A percentile compares a stretch with the other conserved stretches of the same genome.
These are phyloP conservation scores for Fraxinus sp. DNA, from an alignment of 305 asterid genomes.

Conservation along the genomic window DNA sequence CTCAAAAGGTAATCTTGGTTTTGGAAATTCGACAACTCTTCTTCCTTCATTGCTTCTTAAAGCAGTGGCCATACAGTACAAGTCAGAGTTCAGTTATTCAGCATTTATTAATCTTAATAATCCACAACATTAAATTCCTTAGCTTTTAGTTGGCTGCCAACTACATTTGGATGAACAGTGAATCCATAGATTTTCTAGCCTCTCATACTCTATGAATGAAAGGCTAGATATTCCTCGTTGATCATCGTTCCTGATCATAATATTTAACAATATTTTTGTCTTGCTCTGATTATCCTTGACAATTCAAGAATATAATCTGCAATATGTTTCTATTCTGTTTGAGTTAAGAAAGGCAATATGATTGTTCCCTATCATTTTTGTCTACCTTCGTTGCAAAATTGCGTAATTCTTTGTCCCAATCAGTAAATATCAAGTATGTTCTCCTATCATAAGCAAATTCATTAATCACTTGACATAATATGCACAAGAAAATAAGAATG, in stretches of 20 bases:
- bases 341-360: not conserved
- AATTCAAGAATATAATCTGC: not conserved
- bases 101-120: not conserved
- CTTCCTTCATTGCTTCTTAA: not conserved
- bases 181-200: not conserved
- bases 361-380: not conserved
- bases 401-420: not conserved
- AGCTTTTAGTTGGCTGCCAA: not conserved
- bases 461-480: too few species aligned
- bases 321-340: not conserved
- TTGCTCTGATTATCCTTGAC: not conserved
- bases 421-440: not conserved
- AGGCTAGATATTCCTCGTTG: not conserved
- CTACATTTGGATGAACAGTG: not conserved
- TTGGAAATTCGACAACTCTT: not conserved
- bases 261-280: too few species aligned
- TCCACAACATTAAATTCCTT: not conserved
- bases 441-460: not conserved
- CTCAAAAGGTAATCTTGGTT: conserved; percentile 61
- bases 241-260: not conserved
- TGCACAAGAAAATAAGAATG: not conserved
- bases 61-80: not conserved
- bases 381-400: not conserved
- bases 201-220: too few species aligned
- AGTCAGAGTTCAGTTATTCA: not conserved